Base-by-base conservation (phyloP, 495 filamentous ascomycete species). In the Sporormia fimetaria region DNA sequence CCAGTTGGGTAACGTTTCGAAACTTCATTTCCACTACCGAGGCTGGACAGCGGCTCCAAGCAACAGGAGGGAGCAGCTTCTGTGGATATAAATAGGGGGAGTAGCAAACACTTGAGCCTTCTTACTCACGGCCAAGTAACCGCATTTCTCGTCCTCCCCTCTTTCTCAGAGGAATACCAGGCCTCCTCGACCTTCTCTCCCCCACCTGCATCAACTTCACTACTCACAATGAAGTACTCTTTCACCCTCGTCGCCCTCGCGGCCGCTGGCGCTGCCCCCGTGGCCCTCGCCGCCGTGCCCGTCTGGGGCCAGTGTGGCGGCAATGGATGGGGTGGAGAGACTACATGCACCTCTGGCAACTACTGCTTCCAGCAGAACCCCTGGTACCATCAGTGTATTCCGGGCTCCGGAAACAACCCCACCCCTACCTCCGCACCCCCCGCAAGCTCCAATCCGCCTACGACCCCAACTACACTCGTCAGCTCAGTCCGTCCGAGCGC, bases 281-380 rank as follows among this genome's bases (percentile, higher is more conserved):
- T 26, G 4, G 31, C 28, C 3, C 33, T 30, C 24, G 34, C 33
- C 14, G 40, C 31, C n/a, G 29, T 34, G 3, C 22, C 12, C 18
- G 24, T 24, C 8, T 45, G 24, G 12, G 42, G 42, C 23, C 42
- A 45, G 22, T 45, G 42, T 17, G 42, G 42, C 7, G 42, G 42
- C 24, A 14, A 38, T 12, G 22, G 8, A 2, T 38, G 17, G 4
- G 11, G n/a, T 10, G 40, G 40, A 9, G 33, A 45, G 23, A 45
- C 42, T 11, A 31, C 42, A 6, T 45, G 42, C 25, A 20, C 12
- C 2, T 29, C 4, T 14, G 42, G 42, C 2, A 21, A n/a, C 10
- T 30, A 25, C 6, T 45, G 42, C 33, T 22, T 37, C 2, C 22
- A 3, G 3, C 17, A 16, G 3, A 45, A 38, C 18, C 23, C 8